Evolutionary conservation across 768 basidiomycete species (phyloP).

Genomic region (Artomyces pyxidatus): DNA sequence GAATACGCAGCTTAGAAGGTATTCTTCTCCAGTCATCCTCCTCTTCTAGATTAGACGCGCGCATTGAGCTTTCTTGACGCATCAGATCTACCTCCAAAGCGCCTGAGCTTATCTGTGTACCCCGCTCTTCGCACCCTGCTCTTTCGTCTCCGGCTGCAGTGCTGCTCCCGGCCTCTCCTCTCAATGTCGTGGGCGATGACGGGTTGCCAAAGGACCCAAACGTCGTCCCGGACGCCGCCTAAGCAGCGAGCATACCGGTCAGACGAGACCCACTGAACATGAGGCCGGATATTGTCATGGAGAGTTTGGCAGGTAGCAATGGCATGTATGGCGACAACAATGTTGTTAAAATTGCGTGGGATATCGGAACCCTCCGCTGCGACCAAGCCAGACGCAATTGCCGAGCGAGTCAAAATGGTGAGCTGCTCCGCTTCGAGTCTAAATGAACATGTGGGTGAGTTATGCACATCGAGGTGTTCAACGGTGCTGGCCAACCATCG

Average conservation of each 20-base stretch:
- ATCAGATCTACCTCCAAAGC: too few species aligned
- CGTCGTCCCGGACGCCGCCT: conserved; percentile 63
- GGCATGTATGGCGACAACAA: conserved; percentile 95
- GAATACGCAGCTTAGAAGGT: too few species aligned
- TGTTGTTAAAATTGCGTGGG: conserved; percentile 78
- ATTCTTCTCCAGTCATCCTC: too few species aligned
- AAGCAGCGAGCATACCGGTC: conserved; percentile 86
- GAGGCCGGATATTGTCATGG: conserved; percentile 87
- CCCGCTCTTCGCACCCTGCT: too few species aligned
- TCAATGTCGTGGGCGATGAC: too few species aligned
- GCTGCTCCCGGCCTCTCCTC: too few species aligned
- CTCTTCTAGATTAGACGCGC: too few species aligned
- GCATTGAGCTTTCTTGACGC: too few species aligned
- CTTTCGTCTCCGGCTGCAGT: too few species aligned
- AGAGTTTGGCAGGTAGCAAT: conserved; percentile 97
- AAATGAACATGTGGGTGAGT: not conserved
- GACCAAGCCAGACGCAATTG: conserved; percentile 83
- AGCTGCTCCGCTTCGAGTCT: conserved; percentile 82
- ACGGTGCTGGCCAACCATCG: conserved; percentile 51
- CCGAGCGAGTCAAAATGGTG: conserved; percentile 85
- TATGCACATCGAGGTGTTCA: not conserved
- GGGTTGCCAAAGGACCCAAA: too few species aligned
- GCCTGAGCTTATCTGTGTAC: too few species aligned
- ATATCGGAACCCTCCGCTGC: conserved; percentile 86
- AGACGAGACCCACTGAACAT: conserved; percentile 55